These are phyloP conservation scores for Clonostachys byssicola DNA, from an alignment of 2,329 filamentous ascomycete species.

Conservation along the genomic window DNA sequence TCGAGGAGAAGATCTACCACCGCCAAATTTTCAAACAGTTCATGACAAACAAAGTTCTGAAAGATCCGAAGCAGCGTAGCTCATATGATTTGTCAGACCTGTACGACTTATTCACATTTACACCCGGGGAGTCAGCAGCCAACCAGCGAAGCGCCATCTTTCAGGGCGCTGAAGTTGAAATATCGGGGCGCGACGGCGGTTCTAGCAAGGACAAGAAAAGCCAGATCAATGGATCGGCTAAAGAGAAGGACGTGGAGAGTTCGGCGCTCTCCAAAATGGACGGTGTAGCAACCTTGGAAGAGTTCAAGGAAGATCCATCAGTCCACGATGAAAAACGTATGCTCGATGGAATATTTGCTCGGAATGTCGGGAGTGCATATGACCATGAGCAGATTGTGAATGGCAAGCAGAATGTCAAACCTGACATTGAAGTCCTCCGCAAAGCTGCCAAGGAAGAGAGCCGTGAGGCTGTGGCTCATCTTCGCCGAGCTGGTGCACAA, in stretches of 20 bases:
- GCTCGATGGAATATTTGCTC: slow-evolving; percentile 84
- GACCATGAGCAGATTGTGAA: slow-evolving; percentile 91
- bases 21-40: slow-evolving; percentile 99
- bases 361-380: slow-evolving; percentile 83
- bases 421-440: slow-evolving; percentile 75
- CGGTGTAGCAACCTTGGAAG: slow-evolving; percentile 61
- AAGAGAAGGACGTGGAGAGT: slow-evolving; percentile 15
- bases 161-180: slow-evolving; percentile 71
- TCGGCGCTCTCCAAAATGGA: slow-evolving; percentile 41
- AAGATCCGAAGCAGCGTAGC: slow-evolving; percentile 88
- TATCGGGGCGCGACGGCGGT: slow-evolving; percentile 5
- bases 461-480: slow-evolving; percentile 69
- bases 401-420: slow-evolving; percentile 65
- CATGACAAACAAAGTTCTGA: slow-evolving; percentile 91
- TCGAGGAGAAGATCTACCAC: slow-evolving; percentile 99
- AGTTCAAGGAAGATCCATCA: slow-evolving; percentile 51
- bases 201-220: neutral
- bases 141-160: slow-evolving; percentile 87
- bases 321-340: slow-evolving; percentile 66
- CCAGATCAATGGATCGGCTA: neutral
- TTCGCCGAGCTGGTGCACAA: slow-evolving; percentile 68
- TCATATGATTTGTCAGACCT: slow-evolving; percentile 87
- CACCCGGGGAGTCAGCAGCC: slow-evolving; percentile 42
- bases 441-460: slow-evolving; percentile 79
- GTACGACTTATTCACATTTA: slow-evolving; percentile 80